Evolutionary conservation across 2,329 filamentous ascomycete genomes (phyloP), one percentile per base, ranked within the genome.

Genomic region (Paecilomyces formosus): DNA sequence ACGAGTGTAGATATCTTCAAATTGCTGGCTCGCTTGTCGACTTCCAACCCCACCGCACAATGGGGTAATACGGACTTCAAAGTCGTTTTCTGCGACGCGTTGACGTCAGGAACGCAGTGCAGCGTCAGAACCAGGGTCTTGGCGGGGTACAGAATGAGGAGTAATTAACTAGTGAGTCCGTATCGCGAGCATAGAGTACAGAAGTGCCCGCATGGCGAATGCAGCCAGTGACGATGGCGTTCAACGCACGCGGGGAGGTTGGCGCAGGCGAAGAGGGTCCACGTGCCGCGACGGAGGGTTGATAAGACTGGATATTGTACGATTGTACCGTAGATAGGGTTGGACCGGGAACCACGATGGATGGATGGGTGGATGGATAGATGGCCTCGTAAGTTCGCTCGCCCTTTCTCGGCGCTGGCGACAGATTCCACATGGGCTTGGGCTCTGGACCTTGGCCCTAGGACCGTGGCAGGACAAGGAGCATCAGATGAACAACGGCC

Each of bases 211-310:
- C 24, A 35, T 4, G 11, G 35, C 11, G 35, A 39, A 39, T 9
- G 39, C 39, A 45, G 39, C 39, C 39, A 45, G 39, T 45, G 39
- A 45, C 39, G n/a, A 18, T 6, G 8, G 15, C 18, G n/a, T 9
- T 45, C n/a, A 45, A 18, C 13, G 39, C 39, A 45, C 39, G 39
- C 39, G 39, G 39, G 39, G 39, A 45, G 39, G 15, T 18, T 45
- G 39, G 39, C 57, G 49, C 49, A 26, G 49, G 8, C 21, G 24
- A 26, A 22, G 49, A 52, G 26, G 28, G 53, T 55, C 28, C 54
- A 55, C 57, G 57, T 58, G 57, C 57, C 52, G 52, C 57, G 45
- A 54, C 15, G 30, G 51, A 39, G 21, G n/a, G 56, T 13, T 54
- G 52, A 54, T 49, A 53, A 57, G 50, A 35, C 56, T 39, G 22